These are phyloP conservation scores for Cyberlindnera galapagoensis DNA, from an alignment of 805 yeast species.

Conservation along the genomic window DNA sequence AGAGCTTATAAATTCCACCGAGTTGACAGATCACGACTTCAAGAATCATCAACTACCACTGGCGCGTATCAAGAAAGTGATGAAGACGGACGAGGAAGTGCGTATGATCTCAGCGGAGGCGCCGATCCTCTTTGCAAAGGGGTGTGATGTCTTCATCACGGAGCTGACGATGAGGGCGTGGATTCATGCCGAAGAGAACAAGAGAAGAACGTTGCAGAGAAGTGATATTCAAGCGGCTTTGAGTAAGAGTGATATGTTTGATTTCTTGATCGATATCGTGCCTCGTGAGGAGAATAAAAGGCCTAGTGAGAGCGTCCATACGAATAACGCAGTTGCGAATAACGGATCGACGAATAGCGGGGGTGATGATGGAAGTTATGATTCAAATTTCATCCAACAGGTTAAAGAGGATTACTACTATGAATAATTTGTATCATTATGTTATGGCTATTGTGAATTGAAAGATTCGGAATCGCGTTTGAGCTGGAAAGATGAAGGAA, in stretches of 20 bases:
- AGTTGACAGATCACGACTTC: conserved; percentile 80
- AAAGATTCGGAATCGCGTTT: too few species aligned
- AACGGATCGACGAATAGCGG: too few species aligned
- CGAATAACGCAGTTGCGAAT: too few species aligned
- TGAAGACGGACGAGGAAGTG: conserved; percentile 97
- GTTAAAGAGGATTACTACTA: not conserved
- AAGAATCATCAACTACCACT: conserved; percentile 91
- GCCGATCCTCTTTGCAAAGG: conserved; percentile 94
- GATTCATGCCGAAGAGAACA: conserved; percentile 97
- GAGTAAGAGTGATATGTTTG: conserved; percentile 95
- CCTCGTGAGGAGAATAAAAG: conserved; percentile 69
- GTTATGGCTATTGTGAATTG: too few species aligned
- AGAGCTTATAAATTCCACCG: conserved; percentile 85
- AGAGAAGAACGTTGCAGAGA: conserved; percentile 88
- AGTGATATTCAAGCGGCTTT: conserved; percentile 94
- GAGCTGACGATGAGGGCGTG: conserved; percentile 98
- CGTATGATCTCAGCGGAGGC: conserved; percentile 98
- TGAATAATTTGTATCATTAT: too few species aligned
- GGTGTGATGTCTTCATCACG: conserved; percentile 95
- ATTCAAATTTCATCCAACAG: too few species aligned
- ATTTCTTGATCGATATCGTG: conserved; percentile 90
- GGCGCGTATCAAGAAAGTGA: conserved; percentile 93
- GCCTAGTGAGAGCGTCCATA: not conserved
- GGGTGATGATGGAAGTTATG: too few species aligned
- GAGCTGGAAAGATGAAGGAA: too few species aligned